A percentile compares a stretch with the other conserved stretches of the same genome.
Evolutionary conservation across 2,329 filamentous ascomycete species (phyloP).

Genomic region (Diaporthe vaccinii): DNA sequence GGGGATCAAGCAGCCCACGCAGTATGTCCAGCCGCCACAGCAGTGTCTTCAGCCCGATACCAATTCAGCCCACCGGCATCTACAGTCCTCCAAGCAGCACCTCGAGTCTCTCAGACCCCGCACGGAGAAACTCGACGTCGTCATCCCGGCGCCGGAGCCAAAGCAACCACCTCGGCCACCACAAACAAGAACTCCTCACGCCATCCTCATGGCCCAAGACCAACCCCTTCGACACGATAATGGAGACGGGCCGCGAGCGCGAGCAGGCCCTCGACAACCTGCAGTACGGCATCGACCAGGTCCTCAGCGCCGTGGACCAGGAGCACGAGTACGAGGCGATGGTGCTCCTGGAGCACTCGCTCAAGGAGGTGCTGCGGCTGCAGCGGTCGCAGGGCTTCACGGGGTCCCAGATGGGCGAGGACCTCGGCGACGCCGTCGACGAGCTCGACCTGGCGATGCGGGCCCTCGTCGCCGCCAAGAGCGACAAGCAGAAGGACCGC

Average conservation of each 20-base stretch:
- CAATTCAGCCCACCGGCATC: not conserved
- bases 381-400: constrained; percentile 25
- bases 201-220: constrained; percentile 13
- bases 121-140: constrained; percentile 13
- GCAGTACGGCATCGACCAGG: constrained; percentile 36
- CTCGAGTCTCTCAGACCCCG: not conserved
- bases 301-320: constrained; percentile 20
- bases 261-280: constrained; percentile 37
- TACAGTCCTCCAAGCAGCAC: constrained; percentile 25
- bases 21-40: constrained; percentile 20
- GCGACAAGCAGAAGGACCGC: constrained; percentile 30
- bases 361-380: constrained; percentile 34
- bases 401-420: constrained; percentile 27
- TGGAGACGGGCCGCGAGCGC: constrained; percentile 23
- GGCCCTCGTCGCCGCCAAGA: constrained; percentile 29
- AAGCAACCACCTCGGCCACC: constrained; percentile 1
- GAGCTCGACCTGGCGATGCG: constrained; percentile 35
- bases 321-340: constrained; percentile 36
- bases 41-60: constrained; percentile 12
- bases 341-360: constrained; percentile 31
- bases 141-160: constrained; percentile 6
- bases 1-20: constrained; percentile 19
- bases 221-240: constrained; percentile 24
- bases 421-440: constrained; percentile 36
- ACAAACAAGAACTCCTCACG: constrained; percentile 19